phyloP scores from a whole-genome alignment of 2,329 filamentous ascomycete species.

The Fusarium neocosmosporiellum region DNA sequence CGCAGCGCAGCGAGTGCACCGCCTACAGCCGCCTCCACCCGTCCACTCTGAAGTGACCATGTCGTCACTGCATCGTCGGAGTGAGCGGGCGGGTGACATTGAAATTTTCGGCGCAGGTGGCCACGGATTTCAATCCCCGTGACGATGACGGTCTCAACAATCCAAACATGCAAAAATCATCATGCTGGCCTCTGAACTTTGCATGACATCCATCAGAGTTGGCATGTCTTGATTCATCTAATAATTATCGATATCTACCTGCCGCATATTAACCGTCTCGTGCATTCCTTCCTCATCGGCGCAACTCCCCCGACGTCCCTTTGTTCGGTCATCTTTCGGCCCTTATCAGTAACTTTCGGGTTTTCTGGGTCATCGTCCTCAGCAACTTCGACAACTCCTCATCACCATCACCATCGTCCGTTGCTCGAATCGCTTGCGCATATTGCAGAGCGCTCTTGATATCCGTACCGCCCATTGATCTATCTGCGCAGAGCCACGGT shows the following conservation, averaged over 20 bases:
- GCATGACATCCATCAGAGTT: background rate
- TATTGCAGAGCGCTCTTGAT: background rate
- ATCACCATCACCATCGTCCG: background rate
- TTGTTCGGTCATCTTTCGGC: slow-evolving; percentile 27
- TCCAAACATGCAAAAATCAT: background rate
- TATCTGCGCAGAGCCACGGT: slow-evolving; percentile 19
- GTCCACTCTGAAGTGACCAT: slow-evolving; percentile 14
- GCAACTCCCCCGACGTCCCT: slow-evolving; percentile 29
- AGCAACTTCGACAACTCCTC: slow-evolving; percentile 2
- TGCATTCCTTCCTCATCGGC: slow-evolving; percentile 21
- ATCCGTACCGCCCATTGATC: slow-evolving; percentile 34
- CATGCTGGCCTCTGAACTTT: background rate
- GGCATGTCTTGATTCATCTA: background rate
- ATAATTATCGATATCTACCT: background rate
- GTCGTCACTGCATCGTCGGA: slow-evolving; percentile 24
- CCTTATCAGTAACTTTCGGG: slow-evolving; percentile 15
- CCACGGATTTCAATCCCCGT: slow-evolving; percentile 27
- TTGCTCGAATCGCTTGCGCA: background rate
- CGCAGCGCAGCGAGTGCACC: slow-evolving; percentile 7
- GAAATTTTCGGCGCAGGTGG: slow-evolving; percentile 13
- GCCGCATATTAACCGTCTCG: background rate
- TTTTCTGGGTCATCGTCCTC: slow-evolving; percentile 53
- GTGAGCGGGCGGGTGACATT: background rate
- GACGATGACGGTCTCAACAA: slow-evolving; percentile 18
- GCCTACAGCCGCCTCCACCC: slow-evolving; percentile 38